These are phyloP conservation scores for Calonectria ilicicola DNA, from an alignment of 2,329 filamentous ascomycete genomes.

Conservation along the genomic window DNA sequence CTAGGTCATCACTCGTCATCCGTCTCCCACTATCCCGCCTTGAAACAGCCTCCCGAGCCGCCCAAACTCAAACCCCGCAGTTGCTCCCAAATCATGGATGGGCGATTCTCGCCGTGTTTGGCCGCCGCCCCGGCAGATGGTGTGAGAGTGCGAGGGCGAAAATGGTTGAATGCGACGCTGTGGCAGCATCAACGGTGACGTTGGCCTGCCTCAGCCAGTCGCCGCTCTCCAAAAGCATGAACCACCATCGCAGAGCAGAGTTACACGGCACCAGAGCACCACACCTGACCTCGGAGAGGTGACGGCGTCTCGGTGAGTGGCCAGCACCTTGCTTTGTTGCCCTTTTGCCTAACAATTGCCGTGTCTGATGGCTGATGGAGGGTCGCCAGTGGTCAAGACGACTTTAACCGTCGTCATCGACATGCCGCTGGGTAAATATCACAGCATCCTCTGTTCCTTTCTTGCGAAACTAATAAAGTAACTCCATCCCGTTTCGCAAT, in stretches of 20 bases:
- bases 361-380: conserved; percentile 41
- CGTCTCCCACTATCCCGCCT: not conserved
- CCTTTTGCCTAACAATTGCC: conserved; percentile 6
- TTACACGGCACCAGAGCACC: conserved; percentile 17
- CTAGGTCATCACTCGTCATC: conserved; percentile 3
- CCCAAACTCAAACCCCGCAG: conserved; percentile 28
- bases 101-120: conserved; percentile 16
- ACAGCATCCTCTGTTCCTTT: conserved; percentile 22
- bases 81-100: conserved; percentile 10
- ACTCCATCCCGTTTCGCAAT: conserved; percentile 8
- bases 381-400: conserved; percentile 47
- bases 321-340: conserved; percentile 17
- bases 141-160: conserved; percentile 19
- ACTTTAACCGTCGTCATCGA: conserved; percentile 21
- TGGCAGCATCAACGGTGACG: conserved; percentile 20
- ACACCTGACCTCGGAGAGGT: conserved; percentile 9
- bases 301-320: conserved; percentile 40
- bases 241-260: conserved; percentile 22
- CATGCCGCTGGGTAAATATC: conserved; percentile 38
- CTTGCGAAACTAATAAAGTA: conserved; percentile 7
- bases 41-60: conserved; percentile 17
- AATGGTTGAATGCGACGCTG: conserved; percentile 33
- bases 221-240: conserved; percentile 11
- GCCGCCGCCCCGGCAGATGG: conserved; percentile 16
- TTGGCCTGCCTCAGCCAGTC: conserved; percentile 17